Evolutionary conservation across 148 eudicot genomes (phyloP).

Genomic region (Chenopodium suecicum): DNA sequence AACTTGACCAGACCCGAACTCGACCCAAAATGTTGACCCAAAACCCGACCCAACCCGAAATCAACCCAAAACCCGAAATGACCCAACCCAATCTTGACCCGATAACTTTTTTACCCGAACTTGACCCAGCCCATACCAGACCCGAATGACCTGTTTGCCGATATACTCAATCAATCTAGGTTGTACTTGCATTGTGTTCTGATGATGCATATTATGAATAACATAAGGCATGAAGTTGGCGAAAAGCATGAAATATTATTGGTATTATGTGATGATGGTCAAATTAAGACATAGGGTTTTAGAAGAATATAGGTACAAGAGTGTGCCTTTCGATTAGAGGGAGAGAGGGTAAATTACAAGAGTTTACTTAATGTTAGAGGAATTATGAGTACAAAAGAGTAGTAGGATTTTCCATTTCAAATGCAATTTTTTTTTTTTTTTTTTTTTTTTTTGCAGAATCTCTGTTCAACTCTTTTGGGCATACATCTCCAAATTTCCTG

Average conservation of each 20-base stretch:
- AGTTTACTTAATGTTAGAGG: conserved; percentile 30
- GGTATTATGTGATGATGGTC: conserved; percentile 14
- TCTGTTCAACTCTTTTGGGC: conserved; percentile 26
- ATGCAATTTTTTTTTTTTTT: conserved; percentile 6
- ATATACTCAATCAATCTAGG: no score
- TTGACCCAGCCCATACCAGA: no score
- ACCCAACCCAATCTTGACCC: no score
- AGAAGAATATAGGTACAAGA: conserved; percentile 24
- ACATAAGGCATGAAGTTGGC: not conserved
- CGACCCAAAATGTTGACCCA: no score
- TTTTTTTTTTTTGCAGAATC: conserved; percentile 12
- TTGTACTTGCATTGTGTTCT: no score
- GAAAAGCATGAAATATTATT: conserved; percentile 16
- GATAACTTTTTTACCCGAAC: no score
- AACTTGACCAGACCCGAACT: no score
- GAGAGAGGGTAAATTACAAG: conserved; percentile 20
- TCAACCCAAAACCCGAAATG: no score
- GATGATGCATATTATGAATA: no score
- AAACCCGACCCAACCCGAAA: no score
- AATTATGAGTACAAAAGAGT: conserved; percentile 18
- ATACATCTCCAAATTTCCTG: conserved; percentile 23
- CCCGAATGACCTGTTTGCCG: no score
- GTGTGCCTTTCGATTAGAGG: not conserved
- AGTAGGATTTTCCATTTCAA: conserved; percentile 8
- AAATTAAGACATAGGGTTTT: conserved; percentile 3